Base-by-base conservation (phyloP, 768 basidiomycete species). In the Suillus variegatus region DNA sequence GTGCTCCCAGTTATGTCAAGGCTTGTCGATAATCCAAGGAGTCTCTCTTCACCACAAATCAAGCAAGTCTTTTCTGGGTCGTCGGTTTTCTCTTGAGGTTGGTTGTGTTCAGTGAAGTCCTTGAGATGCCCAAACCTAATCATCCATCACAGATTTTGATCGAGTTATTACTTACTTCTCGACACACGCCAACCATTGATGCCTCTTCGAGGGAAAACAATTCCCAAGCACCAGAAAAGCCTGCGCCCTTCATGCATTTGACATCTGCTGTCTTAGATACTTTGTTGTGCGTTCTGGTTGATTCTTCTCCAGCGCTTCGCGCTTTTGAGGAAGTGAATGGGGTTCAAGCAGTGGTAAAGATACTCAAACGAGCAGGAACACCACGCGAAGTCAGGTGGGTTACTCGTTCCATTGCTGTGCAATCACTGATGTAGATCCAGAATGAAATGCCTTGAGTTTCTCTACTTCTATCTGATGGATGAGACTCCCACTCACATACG, bases 371-470 rank as follows among this genome's bases (percentile, higher is more conserved):
- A 55, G 89, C 91, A 1, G 89, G 87, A 9, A 93, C 93, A 9
- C 89, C 91, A n/a, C 86, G 93, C 57, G 92, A 93, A 79, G 92
- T 96, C 64, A 81, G 93, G 95, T 96, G 65, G 40, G 86, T 77
- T 22, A 86, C 91, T 63, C 76, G 88, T 90, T 90, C 67, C 36
- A 81, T 75, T 18, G 9, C 20, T 28, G 13, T 54, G 35, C 14
- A 10, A 57, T 20, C 22, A 44, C 56, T 55, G 43, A 77, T 20
- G 8, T 43, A 46, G 51, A 52, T 43, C 25, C 70, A 97, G 95
- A 70, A 97, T 97, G 92, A 97, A 97, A 80, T 97, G 94, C 67
- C 82, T 98, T 20, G 96, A 97, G 74, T 95, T 97, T 71, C 79
- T 98, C 18, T 97, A 97, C 76, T 97, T 96, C 76, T 98, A 98